These are phyloP conservation scores for Canavalia ensiformis DNA, from an alignment of 306 rosid genomes.

Conservation along the genomic window DNA sequence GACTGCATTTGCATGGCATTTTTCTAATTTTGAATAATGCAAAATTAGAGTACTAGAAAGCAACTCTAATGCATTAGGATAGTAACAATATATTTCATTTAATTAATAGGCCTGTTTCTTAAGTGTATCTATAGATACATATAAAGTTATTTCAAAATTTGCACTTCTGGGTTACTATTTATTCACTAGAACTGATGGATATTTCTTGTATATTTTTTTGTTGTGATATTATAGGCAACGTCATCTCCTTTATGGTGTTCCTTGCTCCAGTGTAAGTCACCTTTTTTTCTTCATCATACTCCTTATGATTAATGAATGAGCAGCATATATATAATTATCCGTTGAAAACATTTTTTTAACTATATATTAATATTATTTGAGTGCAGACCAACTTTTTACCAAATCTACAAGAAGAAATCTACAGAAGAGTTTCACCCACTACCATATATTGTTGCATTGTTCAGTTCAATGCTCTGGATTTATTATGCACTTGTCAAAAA, in stretches of 20 bases:
- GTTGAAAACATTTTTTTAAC: not conserved
- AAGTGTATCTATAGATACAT: not conserved
- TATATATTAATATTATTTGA: not conserved
- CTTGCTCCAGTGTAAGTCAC: conserved; percentile 90
- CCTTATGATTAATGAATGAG: not conserved
- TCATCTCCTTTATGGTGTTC: conserved; percentile 83
- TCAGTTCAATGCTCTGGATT: conserved; percentile 87
- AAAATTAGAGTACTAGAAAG: not conserved
- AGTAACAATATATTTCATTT: not conserved
- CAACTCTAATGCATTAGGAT: not conserved
- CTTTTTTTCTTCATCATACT: not conserved
- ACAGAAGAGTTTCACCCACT: conserved; percentile 80
- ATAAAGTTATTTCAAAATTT: not conserved
- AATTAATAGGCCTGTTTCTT: not conserved
- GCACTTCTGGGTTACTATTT: not conserved
- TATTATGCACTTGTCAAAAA: conserved; percentile 80
- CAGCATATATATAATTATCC: not conserved
- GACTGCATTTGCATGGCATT: conserved; percentile 45
- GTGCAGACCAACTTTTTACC: conserved; percentile 87
- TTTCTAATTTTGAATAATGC: not conserved
- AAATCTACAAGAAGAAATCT: conserved; percentile 77
- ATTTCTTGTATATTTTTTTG: conserved; percentile 17
- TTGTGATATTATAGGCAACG: conserved; percentile 66
- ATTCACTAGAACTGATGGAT: conserved; percentile 22
- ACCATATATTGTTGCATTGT: conserved; percentile 79